These are phyloP conservation scores for Penicillium thymicola DNA, from an alignment of 2,329 filamentous ascomycete genomes.

Conservation along the genomic window DNA sequence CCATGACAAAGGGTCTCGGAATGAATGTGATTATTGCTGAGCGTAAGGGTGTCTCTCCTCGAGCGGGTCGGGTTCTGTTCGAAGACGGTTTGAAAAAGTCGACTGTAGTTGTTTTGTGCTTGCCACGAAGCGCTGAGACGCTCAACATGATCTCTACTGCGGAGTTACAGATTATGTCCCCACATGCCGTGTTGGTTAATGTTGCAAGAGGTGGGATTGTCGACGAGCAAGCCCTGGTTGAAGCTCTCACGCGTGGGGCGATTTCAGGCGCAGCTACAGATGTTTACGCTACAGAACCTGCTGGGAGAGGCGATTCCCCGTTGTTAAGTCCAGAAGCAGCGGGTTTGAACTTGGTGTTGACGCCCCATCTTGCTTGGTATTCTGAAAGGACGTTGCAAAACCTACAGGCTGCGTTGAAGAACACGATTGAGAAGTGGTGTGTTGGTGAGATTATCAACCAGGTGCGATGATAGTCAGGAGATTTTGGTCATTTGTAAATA, in stretches of 20 bases:
- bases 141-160: slow-evolving; percentile 29
- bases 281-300: slow-evolving; percentile 45
- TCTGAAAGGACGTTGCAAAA: slow-evolving; percentile 48
- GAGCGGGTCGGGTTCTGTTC: slow-evolving; percentile 23
- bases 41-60: slow-evolving; percentile 36
- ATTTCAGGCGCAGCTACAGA: slow-evolving; percentile 51
- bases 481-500: not conserved
- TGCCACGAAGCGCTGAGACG: slow-evolving; percentile 31
- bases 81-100: slow-evolving; percentile 28
- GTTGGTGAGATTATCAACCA: slow-evolving; percentile 10
- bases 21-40: slow-evolving; percentile 51
- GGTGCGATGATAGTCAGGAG: not conserved
- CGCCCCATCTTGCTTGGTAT: slow-evolving; percentile 55
- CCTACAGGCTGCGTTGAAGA: slow-evolving; percentile 30
- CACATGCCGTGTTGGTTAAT: slow-evolving; percentile 46
- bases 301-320: slow-evolving; percentile 41
- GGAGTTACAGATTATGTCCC: slow-evolving; percentile 44
- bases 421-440: slow-evolving; percentile 11
- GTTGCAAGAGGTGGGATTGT: slow-evolving; percentile 51
- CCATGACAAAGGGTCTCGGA: slow-evolving; percentile 42
- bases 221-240: slow-evolving; percentile 47
- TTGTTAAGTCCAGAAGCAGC: slow-evolving; percentile 39
- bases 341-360: slow-evolving; percentile 49
- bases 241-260: slow-evolving; percentile 42
- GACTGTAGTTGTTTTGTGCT: slow-evolving; percentile 30